Evolutionary conservation across 129 eudicot species (phyloP), one percentile per base, ranked within the genome.

Genomic region (Arctium lappa): DNA sequence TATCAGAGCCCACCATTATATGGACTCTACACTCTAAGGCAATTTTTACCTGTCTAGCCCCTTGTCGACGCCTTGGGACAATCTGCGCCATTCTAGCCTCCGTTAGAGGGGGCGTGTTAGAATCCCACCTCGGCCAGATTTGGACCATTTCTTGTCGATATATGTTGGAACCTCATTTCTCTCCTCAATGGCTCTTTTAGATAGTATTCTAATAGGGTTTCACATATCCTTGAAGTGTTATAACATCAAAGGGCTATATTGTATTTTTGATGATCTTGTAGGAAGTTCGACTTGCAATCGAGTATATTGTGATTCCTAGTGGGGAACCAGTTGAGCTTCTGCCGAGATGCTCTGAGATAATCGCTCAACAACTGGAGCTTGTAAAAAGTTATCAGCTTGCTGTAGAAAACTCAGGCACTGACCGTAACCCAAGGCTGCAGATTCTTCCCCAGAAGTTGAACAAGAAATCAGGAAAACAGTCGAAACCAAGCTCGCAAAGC

Each of bases 281-380:
- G 99, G 99, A 95, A 86, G 99, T 95, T 65, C 92, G 99, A 56
- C 98, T 95, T 75, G 99, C 99, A 18, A 95, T 95, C 5, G 99
- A 95, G 92, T 95, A 95, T 84, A 95, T 95, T 0, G 99, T 95
- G 75, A 93, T 95, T 80, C 99, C 99, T 4, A 94, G 99, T 39
- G 93, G 94, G 13, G 99, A 95, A 80, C 94, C 99, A 0, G 99
- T 95, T 9, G 99, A 95, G 84, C 99, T 95, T 83, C 97, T 95
- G 38, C 99, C 99, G 2, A 89, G 99, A 76, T 88, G 95, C 76
- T 90, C 99, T 0, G 98, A 91, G 81, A 93, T 95, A 79, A 91
- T 93, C 32, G 99, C 99, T 37, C 91, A 90, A 62, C 99, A 95
- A 75, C 93, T 95, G 40, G 95, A 95, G 95, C 93, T 95, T 38